A percentile compares a stretch with the other conserved stretches of the same genome.
Evolutionary conservation across 371 early-diverging fungal species (phyloP).

Genomic region (Actinomucor elegans): DNA sequence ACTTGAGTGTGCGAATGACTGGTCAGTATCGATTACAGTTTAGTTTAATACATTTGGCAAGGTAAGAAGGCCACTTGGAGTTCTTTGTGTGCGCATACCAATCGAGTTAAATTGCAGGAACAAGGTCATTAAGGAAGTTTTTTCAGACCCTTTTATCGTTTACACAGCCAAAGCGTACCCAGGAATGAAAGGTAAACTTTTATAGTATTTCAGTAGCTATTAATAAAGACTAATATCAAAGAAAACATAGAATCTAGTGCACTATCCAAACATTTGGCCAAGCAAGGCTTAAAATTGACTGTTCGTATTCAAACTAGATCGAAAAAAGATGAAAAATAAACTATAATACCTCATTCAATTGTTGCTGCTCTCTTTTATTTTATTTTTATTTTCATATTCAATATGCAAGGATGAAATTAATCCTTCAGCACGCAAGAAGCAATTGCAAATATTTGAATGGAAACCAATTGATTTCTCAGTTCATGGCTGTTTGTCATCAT

Average conservation of each 20-base stretch:
- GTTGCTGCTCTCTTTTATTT: no score
- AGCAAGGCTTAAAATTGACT: conserved; percentile 67
- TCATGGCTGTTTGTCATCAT: no score
- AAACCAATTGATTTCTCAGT: no score
- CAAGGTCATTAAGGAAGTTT: conserved; percentile 23
- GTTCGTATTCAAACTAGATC: conserved; percentile 45
- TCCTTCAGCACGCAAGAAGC: no score
- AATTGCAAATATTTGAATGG: no score
- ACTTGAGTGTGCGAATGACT: conserved; percentile 43
- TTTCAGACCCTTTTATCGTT: conserved; percentile 51
- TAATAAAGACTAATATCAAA: no score
- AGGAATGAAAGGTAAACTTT: conserved; percentile 69
- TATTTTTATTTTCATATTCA: no score
- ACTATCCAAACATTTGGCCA: conserved; percentile 64
- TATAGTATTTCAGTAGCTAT: no score
- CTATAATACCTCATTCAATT: no score
- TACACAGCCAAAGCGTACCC: conserved; percentile 61
- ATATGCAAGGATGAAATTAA: no score
- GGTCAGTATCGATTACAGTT: conserved; percentile 49
- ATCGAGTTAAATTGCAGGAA: conserved; percentile 6
- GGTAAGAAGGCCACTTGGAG: conserved; percentile 16
- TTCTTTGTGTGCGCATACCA: no score
- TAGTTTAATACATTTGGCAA: conserved; percentile 33
- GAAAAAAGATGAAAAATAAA: conserved; percentile 16
- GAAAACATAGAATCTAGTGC: conserved; percentile 59